phyloP scores from a whole-genome alignment of 805 yeast species.

The Komagataella phaffii region DNA sequence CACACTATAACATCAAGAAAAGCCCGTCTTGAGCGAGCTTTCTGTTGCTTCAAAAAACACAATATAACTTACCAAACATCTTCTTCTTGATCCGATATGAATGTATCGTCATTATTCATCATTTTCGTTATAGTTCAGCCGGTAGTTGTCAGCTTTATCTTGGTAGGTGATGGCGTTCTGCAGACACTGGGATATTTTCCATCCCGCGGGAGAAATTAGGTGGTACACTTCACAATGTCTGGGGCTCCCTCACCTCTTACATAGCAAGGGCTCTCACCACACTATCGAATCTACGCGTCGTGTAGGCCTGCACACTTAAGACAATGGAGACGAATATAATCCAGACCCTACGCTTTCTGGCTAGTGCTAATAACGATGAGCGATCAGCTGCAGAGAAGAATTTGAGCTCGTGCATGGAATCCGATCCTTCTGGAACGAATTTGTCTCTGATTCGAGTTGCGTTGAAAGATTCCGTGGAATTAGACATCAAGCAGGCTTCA shows the following conservation, averaged over 20 bases:
- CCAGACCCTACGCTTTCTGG: slow-evolving; percentile 3
- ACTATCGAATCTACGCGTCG: background rate
- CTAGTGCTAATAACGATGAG: slow-evolving; percentile 31
- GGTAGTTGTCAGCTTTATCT: background rate
- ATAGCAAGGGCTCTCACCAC: slow-evolving; percentile 2
- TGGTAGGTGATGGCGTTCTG: slow-evolving; percentile 1
- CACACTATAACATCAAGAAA: background rate
- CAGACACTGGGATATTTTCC: background rate
- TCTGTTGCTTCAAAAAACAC: background rate
- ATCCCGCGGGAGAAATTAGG: background rate
- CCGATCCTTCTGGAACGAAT: slow-evolving; percentile 36
- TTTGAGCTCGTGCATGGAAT: slow-evolving; percentile 25
- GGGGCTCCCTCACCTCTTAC: slow-evolving; percentile 4
- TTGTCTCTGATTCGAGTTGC: slow-evolving; percentile 29
- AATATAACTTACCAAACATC: slow-evolving; percentile 42
- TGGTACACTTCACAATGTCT: background rate
- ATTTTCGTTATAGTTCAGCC: slow-evolving; percentile 4
- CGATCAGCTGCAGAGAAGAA: slow-evolving; percentile 39
- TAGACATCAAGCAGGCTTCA: slow-evolving; percentile 43
- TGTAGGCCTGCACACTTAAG: background rate
- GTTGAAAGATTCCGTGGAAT: slow-evolving; percentile 11
- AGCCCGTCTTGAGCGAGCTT: background rate
- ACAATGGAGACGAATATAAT: background rate
- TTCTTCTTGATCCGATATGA: slow-evolving; percentile 69
- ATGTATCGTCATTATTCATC: slow-evolving; percentile 30